Conservation (phyloP, 345 rosid genomes). For the Arabis hirsuta region DNA sequence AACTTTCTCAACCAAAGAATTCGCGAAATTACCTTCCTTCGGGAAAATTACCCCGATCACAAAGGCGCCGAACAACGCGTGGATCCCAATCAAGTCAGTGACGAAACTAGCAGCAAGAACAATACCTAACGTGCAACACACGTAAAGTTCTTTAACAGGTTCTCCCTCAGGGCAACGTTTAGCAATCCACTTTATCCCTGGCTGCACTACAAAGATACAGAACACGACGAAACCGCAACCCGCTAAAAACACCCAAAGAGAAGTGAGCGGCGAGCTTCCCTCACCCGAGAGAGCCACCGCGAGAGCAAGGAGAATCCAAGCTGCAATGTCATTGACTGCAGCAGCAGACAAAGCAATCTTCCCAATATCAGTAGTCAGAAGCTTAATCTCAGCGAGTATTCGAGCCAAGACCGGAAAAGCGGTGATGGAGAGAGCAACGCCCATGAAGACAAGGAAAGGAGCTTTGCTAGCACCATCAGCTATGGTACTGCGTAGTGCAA, state of each 20-base stretch:
- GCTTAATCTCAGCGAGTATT: conserved; percentile 59
- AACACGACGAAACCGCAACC: conserved; percentile 51
- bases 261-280: conserved; percentile 46
- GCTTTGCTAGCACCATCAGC: conserved; percentile 51
- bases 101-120: conserved; percentile 58
- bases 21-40: conserved; percentile 52
- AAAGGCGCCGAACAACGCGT: conserved; percentile 59
- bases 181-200: conserved; percentile 40
- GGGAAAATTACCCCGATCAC: conserved; percentile 60
- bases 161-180: conserved; percentile 47
- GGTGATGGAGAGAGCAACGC: conserved; percentile 58
- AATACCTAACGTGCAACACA: conserved; percentile 52
- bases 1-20: conserved; percentile 49
- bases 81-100: conserved; percentile 63
- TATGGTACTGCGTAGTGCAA: conserved; percentile 60
- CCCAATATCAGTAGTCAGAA: conserved; percentile 53
- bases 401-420: conserved; percentile 58
- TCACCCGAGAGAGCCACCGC: conserved; percentile 51
- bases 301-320: conserved; percentile 56
- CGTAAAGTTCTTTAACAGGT: conserved; percentile 47
- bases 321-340: conserved; percentile 55
- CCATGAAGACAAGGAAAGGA: conserved; percentile 56
- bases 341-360: conserved; percentile 58
- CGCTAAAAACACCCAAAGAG: conserved; percentile 56
- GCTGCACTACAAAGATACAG: conserved; percentile 39